Conservation (phyloP, 1,284 basidiomycete genomes). For the Coniophora puteana region DNA sequence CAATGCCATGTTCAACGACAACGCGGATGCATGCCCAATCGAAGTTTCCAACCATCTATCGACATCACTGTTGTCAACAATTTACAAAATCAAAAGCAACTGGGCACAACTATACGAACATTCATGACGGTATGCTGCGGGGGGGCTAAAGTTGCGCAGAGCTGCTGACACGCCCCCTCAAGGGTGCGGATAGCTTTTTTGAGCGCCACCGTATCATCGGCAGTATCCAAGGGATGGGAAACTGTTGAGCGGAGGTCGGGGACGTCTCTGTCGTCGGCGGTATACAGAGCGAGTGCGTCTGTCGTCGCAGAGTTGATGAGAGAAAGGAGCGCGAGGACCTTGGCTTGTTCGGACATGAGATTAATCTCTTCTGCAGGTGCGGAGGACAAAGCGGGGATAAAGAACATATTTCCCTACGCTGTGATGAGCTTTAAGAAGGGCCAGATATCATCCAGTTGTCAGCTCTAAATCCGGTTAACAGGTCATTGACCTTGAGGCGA, state of each 20-base stretch:
- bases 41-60: neutral
- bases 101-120: constrained; percentile 18
- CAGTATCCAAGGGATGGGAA: constrained; percentile 10
- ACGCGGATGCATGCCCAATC: constrained; percentile 10
- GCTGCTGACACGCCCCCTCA: constrained; percentile 13
- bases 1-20: constrained; percentile 22
- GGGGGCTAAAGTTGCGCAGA: constrained; percentile 16
- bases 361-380: too few relatives aligned
- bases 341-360: neutral
- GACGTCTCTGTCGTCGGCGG: constrained; percentile 5
- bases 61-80: neutral
- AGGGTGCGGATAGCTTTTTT: constrained; percentile 12
- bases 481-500: too few relatives aligned
- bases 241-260: constrained; percentile 1
- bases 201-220: constrained; percentile 4
- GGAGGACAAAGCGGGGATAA: too few relatives aligned
- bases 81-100: constrained; percentile 15
- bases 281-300: neutral
- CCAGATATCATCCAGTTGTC: too few relatives aligned
- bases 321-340: neutral
- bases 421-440: too few relatives aligned
- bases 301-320: neutral
- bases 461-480: too few relatives aligned
- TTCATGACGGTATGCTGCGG: constrained; percentile 29
- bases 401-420: too few relatives aligned